Percentiles rank a stretch among this genome's conserved stretches.
These are phyloP conservation scores for Mycena crocata DNA, from an alignment of 768 basidiomycete genomes.

Conservation along the genomic window DNA sequence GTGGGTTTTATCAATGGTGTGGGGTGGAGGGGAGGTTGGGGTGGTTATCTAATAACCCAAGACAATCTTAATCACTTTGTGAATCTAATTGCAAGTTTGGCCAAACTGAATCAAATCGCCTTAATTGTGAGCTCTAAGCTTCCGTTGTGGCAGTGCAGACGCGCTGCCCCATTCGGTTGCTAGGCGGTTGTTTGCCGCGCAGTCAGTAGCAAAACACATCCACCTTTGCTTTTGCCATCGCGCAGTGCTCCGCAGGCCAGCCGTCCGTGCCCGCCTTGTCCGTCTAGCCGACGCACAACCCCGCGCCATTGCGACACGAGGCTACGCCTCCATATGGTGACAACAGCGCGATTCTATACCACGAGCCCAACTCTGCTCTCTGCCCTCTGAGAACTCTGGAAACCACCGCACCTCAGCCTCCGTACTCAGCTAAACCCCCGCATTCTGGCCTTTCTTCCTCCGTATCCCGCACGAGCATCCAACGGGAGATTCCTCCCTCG, in stretches of 20 bases:
- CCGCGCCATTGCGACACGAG: neutral
- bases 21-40: too few relatives aligned
- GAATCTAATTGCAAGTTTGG: too few relatives aligned
- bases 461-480: neutral
- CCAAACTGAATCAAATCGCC: too few relatives aligned
- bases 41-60: too few relatives aligned
- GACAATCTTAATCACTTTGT: too few relatives aligned
- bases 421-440: neutral
- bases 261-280: neutral
- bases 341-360: neutral
- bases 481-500: slow-evolving; percentile 7
- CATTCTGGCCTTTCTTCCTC: slow-evolving; percentile 2
- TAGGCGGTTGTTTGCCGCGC: neutral
- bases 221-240: too few relatives aligned
- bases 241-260: neutral
- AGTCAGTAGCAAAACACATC: too few relatives aligned
- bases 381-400: neutral
- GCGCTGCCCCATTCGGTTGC: neutral
- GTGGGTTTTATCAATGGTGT: too few relatives aligned
- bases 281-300: neutral
- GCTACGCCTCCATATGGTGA: slow-evolving; percentile 1
- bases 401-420: neutral
- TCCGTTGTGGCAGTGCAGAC: neutral
- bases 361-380: neutral
- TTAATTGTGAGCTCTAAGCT: too few relatives aligned